Conservation (phyloP, 129 eudicot genomes). For the Escallonia rubra region DNA sequence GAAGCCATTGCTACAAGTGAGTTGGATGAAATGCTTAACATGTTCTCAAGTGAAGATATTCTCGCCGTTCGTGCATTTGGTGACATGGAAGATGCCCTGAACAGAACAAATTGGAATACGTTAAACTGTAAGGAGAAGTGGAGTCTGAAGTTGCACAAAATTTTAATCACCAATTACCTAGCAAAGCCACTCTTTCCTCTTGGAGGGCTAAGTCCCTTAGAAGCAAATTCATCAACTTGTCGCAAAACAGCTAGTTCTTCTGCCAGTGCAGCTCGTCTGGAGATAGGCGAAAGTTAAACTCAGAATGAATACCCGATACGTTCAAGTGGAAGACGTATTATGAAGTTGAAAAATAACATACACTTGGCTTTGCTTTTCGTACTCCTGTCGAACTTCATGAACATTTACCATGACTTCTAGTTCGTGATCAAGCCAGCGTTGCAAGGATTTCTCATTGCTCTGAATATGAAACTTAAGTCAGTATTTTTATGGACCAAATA, state of each 20-base stretch:
- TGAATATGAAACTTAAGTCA: slow-evolving; percentile 19
- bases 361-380: slow-evolving; percentile 83
- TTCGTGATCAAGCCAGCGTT: slow-evolving; percentile 88
- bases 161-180: slow-evolving; percentile 32
- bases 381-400: slow-evolving; percentile 78
- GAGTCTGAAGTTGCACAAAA: not conserved
- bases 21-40: slow-evolving; percentile 65
- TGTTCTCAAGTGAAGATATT: slow-evolving; percentile 78
- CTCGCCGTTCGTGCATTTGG: slow-evolving; percentile 78
- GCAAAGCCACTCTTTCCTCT: slow-evolving; percentile 48
- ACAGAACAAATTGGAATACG: not conserved
- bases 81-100: slow-evolving; percentile 62
- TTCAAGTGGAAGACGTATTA: not conserved
- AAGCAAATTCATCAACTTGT: slow-evolving; percentile 70
- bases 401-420: slow-evolving; percentile 76
- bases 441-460: slow-evolving; percentile 73
- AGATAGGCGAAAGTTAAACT: slow-evolving; percentile 15
- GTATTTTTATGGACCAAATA: not conserved
- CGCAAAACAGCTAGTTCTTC: slow-evolving; percentile 79
- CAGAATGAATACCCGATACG: not conserved
- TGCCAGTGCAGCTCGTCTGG: slow-evolving; percentile 75
- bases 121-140: not conserved
- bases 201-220: slow-evolving; percentile 49
- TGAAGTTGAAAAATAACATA: slow-evolving; percentile 41
- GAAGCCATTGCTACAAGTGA: slow-evolving; percentile 74